A percentile compares a stretch with the other conserved stretches of the same genome.
These are phyloP conservation scores for Lagenaria siceraria DNA, from an alignment of 306 rosid genomes.

Conservation along the genomic window DNA sequence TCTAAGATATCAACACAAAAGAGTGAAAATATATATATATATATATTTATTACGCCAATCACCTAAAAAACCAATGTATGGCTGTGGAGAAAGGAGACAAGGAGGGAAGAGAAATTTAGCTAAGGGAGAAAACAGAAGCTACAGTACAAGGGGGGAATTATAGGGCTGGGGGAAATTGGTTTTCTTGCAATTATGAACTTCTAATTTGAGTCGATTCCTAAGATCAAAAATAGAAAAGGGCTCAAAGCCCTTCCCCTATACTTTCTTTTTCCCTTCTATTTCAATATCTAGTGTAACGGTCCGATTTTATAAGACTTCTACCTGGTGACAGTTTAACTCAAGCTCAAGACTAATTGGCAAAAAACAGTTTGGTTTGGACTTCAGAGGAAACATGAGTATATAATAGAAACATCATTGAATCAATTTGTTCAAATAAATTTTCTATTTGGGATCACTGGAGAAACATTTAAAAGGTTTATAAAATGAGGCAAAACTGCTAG, in stretches of 20 bases:
- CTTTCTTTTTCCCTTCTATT: background rate
- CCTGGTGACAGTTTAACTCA: too few species aligned
- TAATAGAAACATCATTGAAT: too few species aligned
- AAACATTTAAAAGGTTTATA: too few species aligned
- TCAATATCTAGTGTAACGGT: background rate
- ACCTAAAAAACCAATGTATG: background rate
- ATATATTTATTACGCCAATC: background rate
- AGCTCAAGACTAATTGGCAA: too few species aligned
- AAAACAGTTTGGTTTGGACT: too few species aligned
- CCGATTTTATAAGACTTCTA: too few species aligned
- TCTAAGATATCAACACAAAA: background rate
- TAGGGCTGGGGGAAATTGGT: background rate
- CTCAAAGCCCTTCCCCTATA: background rate
- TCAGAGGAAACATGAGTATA: too few species aligned
- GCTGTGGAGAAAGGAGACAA: background rate
- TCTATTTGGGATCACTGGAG: too few species aligned
- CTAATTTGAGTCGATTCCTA: background rate
- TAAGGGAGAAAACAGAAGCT: background rate
- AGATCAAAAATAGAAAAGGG: background rate
- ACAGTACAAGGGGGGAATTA: background rate
- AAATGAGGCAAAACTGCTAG: too few species aligned
- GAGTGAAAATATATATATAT: too few species aligned
- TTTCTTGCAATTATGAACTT: background rate
- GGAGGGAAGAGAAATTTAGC: background rate
- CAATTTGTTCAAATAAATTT: too few species aligned